phyloP scores from a whole-genome alignment of 208 protist genomes.

The Wallacemonas sp. region DNA sequence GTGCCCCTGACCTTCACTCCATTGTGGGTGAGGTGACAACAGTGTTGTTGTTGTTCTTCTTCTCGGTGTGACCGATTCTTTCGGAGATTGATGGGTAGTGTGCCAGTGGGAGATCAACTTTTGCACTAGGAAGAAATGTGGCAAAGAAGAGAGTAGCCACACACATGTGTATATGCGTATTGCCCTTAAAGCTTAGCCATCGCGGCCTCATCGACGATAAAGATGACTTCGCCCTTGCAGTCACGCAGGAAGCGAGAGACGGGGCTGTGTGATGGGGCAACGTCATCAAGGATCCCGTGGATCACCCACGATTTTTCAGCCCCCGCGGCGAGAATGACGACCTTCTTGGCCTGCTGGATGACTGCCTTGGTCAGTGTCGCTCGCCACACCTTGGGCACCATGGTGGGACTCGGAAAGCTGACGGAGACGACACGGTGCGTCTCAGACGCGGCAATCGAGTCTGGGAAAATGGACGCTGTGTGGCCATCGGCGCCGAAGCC shows the following conservation, averaged over 20 bases:
- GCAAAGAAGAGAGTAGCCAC: conserved; percentile 10
- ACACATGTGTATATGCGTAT: background rate
- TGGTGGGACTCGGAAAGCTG: conserved; percentile 67
- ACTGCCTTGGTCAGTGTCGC: conserved; percentile 65
- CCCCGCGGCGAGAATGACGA: conserved; percentile 69
- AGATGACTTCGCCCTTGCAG: conserved; percentile 63
- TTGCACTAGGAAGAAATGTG: too few relatives aligned
- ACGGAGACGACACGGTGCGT: conserved; percentile 36
- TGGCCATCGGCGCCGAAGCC: conserved; percentile 83
- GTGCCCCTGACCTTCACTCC: too few relatives aligned
- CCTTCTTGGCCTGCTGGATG: conserved; percentile 65
- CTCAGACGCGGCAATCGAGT: conserved; percentile 50
- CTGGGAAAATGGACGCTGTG: conserved; percentile 83
- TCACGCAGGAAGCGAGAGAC: conserved; percentile 66
- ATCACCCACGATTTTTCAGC: conserved; percentile 78
- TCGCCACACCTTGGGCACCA: conserved; percentile 83
- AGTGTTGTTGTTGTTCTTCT: too few relatives aligned
- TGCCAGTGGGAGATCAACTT: too few relatives aligned
- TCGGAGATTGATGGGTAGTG: too few relatives aligned
- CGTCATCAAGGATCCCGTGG: conserved; percentile 40
- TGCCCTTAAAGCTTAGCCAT: background rate
- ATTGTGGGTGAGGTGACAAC: too few relatives aligned
- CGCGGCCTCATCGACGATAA: conserved; percentile 55
- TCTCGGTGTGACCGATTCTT: too few relatives aligned
- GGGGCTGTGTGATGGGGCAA: conserved; percentile 21